Evolutionary conservation across 2,329 filamentous ascomycete species (phyloP), one percentile per base, ranked within the genome.

Genomic region (Fusarium pseudoanthophilum): DNA sequence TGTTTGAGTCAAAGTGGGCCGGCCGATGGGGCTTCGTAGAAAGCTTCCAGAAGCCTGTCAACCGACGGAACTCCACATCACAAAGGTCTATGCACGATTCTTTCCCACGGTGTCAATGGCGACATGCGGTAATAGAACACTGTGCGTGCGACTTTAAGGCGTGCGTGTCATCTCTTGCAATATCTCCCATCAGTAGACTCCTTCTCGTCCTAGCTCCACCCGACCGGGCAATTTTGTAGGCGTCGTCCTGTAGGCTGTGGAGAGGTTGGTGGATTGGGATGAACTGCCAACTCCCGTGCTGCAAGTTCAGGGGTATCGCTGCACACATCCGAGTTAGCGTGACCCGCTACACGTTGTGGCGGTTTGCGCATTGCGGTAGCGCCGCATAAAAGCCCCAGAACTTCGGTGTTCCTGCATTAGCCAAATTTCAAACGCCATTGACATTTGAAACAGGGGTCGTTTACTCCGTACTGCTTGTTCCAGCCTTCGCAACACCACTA

Each of bases 331-430:
- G 51, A 58, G 37, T 71, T 78, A 77, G 76, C 71, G 72, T 52
- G 45, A n/a, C 56, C 40, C 58, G 57, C 52, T 71, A 71, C 67
- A 77, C 67, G 76, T 74, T 72, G 71, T 73, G 74, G 74, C 75
- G 69, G 61, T 69, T 75, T 78, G 72, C 70, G 60, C 52, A 67
- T 55, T 51, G 64, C 51, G 34, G 57, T 75, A 59, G 75, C 70
- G 74, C 67, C 69, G 72, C 67, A 74, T 74, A 62, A 67, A 77
- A 75, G 66, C 73, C 64, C 72, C 67, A 71, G 73, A 64, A 73
- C 71, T 71, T 67, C 66, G 71, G 60, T 51, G 78, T 79, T 76
- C 78, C 78, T 79, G 77, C 78, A 79, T 79, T 79, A 78, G 78
- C 73, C 61, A 73, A 74, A 68, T 76, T 74, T 60, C 72, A 71